phyloP scores from a whole-genome alignment of 768 basidiomycete genomes.

The Collybia nuda region DNA sequence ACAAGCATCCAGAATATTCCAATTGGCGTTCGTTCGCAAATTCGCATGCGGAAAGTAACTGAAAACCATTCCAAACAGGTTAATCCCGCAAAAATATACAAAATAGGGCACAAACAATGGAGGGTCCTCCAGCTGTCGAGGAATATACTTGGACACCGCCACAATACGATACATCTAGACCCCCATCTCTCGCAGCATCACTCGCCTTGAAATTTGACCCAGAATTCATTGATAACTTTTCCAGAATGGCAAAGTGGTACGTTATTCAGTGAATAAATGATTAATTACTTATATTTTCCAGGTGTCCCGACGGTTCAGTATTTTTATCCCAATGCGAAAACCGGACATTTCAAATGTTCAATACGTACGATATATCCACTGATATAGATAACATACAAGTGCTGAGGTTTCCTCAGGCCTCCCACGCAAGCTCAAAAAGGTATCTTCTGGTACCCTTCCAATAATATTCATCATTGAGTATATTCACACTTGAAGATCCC shows the following conservation, averaged over 20 bases:
- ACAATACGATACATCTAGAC: constrained; percentile 19
- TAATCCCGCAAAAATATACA: no score
- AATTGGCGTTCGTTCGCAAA: no score
- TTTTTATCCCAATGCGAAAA: constrained; percentile 74
- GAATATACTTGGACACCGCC: constrained; percentile 15
- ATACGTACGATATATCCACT: constrained; percentile 36
- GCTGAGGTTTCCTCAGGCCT: neutral
- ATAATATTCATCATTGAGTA: neutral
- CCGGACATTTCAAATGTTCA: constrained; percentile 55
- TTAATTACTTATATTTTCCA: constrained; percentile 22
- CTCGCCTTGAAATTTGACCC: constrained; percentile 19
- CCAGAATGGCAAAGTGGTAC: constrained; percentile 52
- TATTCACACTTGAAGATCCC: neutral
- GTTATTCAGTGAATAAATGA: neutral
- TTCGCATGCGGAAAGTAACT: no score
- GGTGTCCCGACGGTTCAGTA: constrained; percentile 75
- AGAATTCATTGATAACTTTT: constrained; percentile 43
- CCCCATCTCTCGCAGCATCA: constrained; percentile 11
- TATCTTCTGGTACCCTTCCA: neutral
- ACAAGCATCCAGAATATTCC: no score
- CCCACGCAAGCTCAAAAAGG: neutral
- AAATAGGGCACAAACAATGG: no score
- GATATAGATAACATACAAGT: neutral
- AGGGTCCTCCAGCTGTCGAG: neutral
- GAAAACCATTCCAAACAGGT: no score